A percentile compares a stretch with the other conserved stretches of the same genome.
Conservation (phyloP, 345 rosid genomes). For the rapeseed (Brassica napus) region Da-Ae NC_063447.1:33238001-33238500, state of each 20-base stretch:
- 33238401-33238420: constrained; percentile 39
- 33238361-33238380: not conserved
- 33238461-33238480: not conserved
- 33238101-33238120: too few relatives aligned
- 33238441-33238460: not conserved
- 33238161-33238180: too few relatives aligned
- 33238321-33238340: not conserved
- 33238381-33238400: constrained; percentile 28
- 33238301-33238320: not conserved
- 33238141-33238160: too few relatives aligned
- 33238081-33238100: too few relatives aligned
- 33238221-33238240: not conserved
- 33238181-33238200: too few relatives aligned
- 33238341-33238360: not conserved
- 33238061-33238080: too few relatives aligned
- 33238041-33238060: too few relatives aligned
- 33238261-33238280: not conserved
- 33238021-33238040: too few relatives aligned
- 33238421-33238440: constrained; percentile 29
- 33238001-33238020: too few relatives aligned
- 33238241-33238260: not conserved
- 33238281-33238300: not conserved
- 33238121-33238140: too few relatives aligned
- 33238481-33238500: not conserved
- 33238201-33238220: not conserved